Evolutionary conservation across 768 basidiomycete species (phyloP).

Genomic region (Hericium coralloides): DNA sequence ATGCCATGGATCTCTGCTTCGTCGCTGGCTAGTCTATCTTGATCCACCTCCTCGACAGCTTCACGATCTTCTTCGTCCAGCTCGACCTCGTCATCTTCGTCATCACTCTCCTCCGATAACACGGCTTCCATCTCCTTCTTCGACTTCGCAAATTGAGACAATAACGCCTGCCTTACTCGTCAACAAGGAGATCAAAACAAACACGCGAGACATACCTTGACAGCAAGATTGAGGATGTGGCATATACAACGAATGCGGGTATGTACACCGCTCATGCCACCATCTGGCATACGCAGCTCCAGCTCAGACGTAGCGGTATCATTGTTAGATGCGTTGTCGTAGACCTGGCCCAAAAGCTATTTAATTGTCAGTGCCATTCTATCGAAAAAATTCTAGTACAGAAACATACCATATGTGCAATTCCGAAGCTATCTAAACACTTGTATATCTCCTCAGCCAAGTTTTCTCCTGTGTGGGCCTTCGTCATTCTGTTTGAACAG

Average conservation of each 20-base stretch:
- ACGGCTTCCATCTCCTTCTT: background rate
- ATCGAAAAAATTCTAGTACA: background rate
- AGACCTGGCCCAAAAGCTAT: background rate
- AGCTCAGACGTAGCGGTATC: background rate
- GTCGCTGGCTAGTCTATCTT: background rate
- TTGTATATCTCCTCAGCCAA: background rate
- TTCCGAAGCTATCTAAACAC: background rate
- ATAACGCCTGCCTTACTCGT: conserved; percentile 14
- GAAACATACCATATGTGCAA: conserved; percentile 3
- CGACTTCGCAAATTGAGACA: conserved; percentile 11
- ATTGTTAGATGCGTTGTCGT: background rate
- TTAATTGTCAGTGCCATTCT: background rate
- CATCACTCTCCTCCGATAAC: background rate
- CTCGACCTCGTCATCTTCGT: conserved; percentile 4
- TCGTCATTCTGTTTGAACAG: background rate
- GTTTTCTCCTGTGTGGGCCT: conserved; percentile 6
- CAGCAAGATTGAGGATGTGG: conserved; percentile 1
- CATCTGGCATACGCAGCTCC: background rate
- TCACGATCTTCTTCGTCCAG: conserved; percentile 5
- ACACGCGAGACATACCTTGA: background rate
- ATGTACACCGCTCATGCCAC: background rate
- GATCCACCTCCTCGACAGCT: conserved; percentile 1
- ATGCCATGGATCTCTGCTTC: background rate
- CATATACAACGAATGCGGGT: background rate
- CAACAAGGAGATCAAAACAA: background rate